Base-by-base conservation (phyloP, 106 monocot species). In the Agapanthus africanus region DNA sequence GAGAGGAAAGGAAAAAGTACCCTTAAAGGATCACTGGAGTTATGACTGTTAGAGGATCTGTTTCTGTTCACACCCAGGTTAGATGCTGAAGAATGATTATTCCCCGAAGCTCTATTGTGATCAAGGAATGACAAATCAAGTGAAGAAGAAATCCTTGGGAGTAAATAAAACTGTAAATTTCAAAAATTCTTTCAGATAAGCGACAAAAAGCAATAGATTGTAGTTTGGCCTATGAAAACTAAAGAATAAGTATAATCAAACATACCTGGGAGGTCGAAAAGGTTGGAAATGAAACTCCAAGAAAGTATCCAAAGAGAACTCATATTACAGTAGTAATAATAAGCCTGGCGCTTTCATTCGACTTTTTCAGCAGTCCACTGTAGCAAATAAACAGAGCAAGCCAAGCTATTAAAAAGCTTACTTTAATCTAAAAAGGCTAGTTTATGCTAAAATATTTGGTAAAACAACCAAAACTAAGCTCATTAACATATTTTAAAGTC, bases 21-120 rank as follows among this genome's bases (percentile, higher is more conserved):
- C 79, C 69, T 73, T 68, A 37, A 62, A 73, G 73, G 23, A 78
- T 72, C 72, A 73, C 78, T 65, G 65, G 72, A 78, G 51, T 42
- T 36, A 60, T 68, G 39, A 57, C 23, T 56, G 21, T 61, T n/a
- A 23, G 73, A 54, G 38, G 72, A 28, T 38, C 0, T 52, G 15
- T n/a, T n/a, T n/a, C n/a, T n/a, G n/a, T n/a, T n/a, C n/a, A n/a
- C n/a, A n/a, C n/a, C n/a, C n/a, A n/a, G n/a, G n/a, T n/a, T n/a
- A n/a, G n/a, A n/a, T n/a, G n/a, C n/a, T n/a, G 49, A 31, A 40
- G 16, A 36, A 63, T 39, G 31, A 28, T 40, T 60, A 33, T 33
- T 65, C 60, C 36, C 30, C n/a, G 2, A 34, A 61, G 79, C 52
- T 28, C 31, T 49, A 37, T 37, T 38, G 30, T 70, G 59, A 51